These are phyloP conservation scores for Gloeostereum incarnatum DNA, from an alignment of 768 basidiomycete genomes.

Conservation along the genomic window DNA sequence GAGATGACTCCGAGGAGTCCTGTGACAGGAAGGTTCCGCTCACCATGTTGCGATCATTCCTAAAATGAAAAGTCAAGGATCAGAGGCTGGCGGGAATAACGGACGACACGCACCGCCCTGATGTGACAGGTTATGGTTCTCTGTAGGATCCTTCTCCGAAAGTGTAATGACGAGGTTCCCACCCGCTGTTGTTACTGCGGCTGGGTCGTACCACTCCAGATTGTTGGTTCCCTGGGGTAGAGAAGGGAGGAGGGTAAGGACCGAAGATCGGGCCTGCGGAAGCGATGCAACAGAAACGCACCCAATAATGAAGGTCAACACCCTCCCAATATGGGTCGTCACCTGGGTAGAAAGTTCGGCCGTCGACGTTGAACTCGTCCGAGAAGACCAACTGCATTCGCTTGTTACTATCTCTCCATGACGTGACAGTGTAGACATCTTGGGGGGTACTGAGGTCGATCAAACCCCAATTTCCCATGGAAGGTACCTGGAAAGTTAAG, in stretches of 20 bases:
- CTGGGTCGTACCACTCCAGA: slow-evolving; percentile 86
- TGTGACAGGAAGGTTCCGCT: slow-evolving; percentile 9
- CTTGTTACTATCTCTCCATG: slow-evolving; percentile 9
- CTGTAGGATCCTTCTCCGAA: slow-evolving; percentile 37
- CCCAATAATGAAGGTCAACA: slow-evolving; percentile 74
- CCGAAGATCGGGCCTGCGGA: background rate
- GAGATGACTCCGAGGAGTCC: slow-evolving; percentile 38
- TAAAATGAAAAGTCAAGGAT: slow-evolving; percentile 12
- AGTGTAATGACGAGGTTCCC: slow-evolving; percentile 71
- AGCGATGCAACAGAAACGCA: slow-evolving; percentile 10
- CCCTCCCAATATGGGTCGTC: slow-evolving; percentile 86
- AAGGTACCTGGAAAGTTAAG: slow-evolving; percentile 37
- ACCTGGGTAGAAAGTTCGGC: slow-evolving; percentile 69
- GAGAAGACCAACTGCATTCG: slow-evolving; percentile 57
- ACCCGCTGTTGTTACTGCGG: slow-evolving; percentile 55
- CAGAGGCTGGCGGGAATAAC: background rate
- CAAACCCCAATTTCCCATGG: slow-evolving; percentile 51
- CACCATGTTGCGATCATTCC: slow-evolving; percentile 8
- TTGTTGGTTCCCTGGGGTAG: slow-evolving; percentile 50
- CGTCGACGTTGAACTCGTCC: slow-evolving; percentile 74
- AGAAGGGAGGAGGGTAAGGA: background rate
- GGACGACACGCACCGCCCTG: slow-evolving; percentile 40
- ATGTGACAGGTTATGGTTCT: slow-evolving; percentile 61
- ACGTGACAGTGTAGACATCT: slow-evolving; percentile 28
- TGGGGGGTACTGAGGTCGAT: slow-evolving; percentile 75